These are phyloP conservation scores for Fusarium avenaceum DNA, from an alignment of 2,329 filamentous ascomycete genomes.

Conservation along the genomic window DNA sequence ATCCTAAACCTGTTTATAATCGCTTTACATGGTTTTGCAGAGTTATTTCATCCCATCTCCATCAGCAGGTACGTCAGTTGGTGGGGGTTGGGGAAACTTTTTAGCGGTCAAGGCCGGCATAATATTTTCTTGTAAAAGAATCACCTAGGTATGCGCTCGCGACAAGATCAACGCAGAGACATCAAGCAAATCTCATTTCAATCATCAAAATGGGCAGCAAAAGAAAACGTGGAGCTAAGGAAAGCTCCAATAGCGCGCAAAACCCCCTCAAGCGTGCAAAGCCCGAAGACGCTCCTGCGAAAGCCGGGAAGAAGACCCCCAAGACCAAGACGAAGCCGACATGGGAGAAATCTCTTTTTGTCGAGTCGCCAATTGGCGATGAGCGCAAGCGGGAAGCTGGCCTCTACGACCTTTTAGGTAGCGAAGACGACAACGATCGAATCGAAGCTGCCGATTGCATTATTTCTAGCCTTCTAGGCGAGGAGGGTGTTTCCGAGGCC, in stretches of 20 bases:
- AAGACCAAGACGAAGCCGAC: conserved; percentile 48
- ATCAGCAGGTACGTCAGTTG: conserved; percentile 8
- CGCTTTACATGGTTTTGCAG: too few relatives aligned
- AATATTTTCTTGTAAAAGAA: conserved; percentile 41
- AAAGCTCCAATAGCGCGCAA: conserved; percentile 45
- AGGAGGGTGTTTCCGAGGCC: conserved; percentile 63
- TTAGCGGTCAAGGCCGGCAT: conserved; percentile 44
- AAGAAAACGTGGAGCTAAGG: conserved; percentile 54
- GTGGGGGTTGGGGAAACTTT: conserved; percentile 40
- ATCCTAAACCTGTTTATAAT: too few relatives aligned
- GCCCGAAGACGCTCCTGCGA: conserved; percentile 44
- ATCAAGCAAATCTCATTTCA: conserved; percentile 16
- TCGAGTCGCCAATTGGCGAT: conserved; percentile 64
- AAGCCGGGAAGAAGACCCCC: conserved; percentile 24
- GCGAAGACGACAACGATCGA: conserved; percentile 68
- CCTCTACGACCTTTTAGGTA: conserved; percentile 73
- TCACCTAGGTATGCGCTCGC: conserved; percentile 11
- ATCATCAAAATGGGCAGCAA: conserved; percentile 52
- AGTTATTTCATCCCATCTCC: too few relatives aligned
- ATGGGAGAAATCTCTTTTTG: conserved; percentile 60
- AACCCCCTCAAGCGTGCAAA: conserved; percentile 53
- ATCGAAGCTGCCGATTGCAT: conserved; percentile 71
- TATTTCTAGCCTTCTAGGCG: conserved; percentile 65
- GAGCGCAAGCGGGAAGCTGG: conserved; percentile 70
- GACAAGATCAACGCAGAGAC: not conserved